phyloP scores from a whole-genome alignment of 139 green algal species.

The Volvox africanus region DNA sequence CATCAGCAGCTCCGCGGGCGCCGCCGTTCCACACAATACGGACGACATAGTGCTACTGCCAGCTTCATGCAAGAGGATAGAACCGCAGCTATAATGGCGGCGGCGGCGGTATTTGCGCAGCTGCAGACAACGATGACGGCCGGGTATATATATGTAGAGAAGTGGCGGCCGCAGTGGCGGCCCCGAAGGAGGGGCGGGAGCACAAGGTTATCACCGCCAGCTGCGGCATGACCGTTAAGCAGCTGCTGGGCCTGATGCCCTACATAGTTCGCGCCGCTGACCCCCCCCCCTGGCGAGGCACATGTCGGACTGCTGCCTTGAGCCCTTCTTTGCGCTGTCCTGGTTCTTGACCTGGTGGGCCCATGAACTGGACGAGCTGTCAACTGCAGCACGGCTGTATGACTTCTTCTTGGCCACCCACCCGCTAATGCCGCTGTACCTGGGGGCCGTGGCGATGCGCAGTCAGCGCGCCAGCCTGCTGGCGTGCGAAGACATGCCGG shows the following conservation, averaged over 20 bases:
- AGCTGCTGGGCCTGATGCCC: slow-evolving; percentile 78
- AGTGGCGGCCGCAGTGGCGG: too few relatives aligned
- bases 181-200: too few relatives aligned
- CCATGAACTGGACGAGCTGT: slow-evolving; percentile 76
- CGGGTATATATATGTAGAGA: too few relatives aligned
- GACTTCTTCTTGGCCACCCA: slow-evolving; percentile 91
- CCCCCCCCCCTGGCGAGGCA: slow-evolving; percentile 48
- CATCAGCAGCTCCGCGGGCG: too few relatives aligned
- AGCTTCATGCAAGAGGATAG: too few relatives aligned
- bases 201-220: too few relatives aligned
- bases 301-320: slow-evolving; percentile 63
- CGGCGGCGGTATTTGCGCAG: too few relatives aligned
- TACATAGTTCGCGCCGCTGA: slow-evolving; percentile 68
- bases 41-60: too few relatives aligned
- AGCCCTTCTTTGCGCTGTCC: slow-evolving; percentile 78
- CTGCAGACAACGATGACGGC: too few relatives aligned
- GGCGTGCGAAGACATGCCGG: slow-evolving; percentile 62
- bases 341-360: slow-evolving; percentile 94
- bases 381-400: slow-evolving; percentile 82
- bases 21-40: too few relatives aligned
- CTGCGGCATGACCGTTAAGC: too few relatives aligned
- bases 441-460: slow-evolving; percentile 79
- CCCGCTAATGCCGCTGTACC: slow-evolving; percentile 93
- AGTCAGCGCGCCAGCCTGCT: slow-evolving; percentile 67
- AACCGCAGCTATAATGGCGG: too few relatives aligned